Evolutionary conservation across 768 basidiomycete genomes (phyloP), one percentile per base, ranked within the genome.

Genomic region (Inosperma sp.): DNA sequence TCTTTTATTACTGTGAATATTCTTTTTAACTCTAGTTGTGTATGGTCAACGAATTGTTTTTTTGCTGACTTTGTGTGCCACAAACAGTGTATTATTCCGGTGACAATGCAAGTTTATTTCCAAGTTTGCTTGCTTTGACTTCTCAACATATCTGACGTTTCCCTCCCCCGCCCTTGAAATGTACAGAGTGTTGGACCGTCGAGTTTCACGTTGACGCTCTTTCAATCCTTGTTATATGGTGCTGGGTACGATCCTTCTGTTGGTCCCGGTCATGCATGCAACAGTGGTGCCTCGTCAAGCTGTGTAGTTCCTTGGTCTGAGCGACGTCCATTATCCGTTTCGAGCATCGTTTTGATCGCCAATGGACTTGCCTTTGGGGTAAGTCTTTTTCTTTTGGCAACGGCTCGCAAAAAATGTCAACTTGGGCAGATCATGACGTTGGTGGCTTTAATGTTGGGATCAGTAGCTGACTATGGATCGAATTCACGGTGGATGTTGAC

Each of bases 401-500:
- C 14, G 17, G n/a, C n/a, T n/a, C n/a, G n/a, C n/a, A n/a, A n/a
- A 43, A 5, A 17, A 5, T 34, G 23, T 31, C 33, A 8, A 22
- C 21, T 25, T 37, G 25, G 35, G 27, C 40, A 84, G 82, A 69
- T 87, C n/a, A 88, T 90, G 86, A 88, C 88, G 0, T 55, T 77
- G 23, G 79, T 91, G 35, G 89, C 90, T 68, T 91, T 86, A 2
- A 88, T 86, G 0, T 80, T 92, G 34, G 82, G 84, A 22, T 81
- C 81, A 14, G 81, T 82, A 3, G 85, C 83, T 0, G 86, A 88
- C 60, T 88, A 86, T 56, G 84, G 84, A 6, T 74, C 68, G 5
- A 88, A 89, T 58, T 87, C 86, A 17, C 81, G 84, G n/a, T 91
- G 88, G 86, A 64, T 91, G 9, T 71, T 92, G 14, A 68, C 89